A percentile compares a stretch with the other conserved stretches of the same genome.
Conservation (phyloP, 176 grass and related monocot genomes). For the Oryza meyeriana region DNA sequence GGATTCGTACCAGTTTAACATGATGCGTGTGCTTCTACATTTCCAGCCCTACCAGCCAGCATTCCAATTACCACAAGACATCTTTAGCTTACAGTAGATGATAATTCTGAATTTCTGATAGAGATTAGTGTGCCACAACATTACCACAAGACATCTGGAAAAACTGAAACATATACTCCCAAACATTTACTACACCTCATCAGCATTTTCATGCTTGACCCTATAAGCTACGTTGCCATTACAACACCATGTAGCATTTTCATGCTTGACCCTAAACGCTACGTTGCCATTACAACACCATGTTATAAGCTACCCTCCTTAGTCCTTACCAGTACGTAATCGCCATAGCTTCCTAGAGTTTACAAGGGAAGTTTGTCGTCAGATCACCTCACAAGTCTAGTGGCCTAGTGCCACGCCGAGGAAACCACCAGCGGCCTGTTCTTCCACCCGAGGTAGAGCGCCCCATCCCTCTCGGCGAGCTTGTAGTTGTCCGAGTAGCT, state of each 20-base stretch:
- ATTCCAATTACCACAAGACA: not conserved
- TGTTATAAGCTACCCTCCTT: constrained; percentile 36
- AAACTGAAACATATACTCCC: constrained; percentile 34
- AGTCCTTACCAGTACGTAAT: not conserved
- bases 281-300: constrained; percentile 18
- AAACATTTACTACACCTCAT: constrained; percentile 32
- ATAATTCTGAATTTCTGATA: not conserved
- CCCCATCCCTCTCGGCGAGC: constrained; percentile 75
- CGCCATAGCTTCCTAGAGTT: constrained; percentile 8
- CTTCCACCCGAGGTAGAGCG: constrained; percentile 93
- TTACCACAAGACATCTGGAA: not conserved
- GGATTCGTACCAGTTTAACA: not conserved
- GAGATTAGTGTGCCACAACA: not conserved
- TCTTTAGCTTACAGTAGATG: not conserved
- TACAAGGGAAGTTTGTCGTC: not conserved
- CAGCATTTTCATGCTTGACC: not conserved
- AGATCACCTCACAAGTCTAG: constrained; percentile 7
- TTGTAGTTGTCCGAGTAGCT: constrained; percentile 78
- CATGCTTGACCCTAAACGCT: not conserved
- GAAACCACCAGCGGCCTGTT: constrained; percentile 67
- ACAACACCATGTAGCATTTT: constrained; percentile 13
- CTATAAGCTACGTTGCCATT: constrained; percentile 6
- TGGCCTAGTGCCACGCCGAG: constrained; percentile 77
- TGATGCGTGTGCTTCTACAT: not conserved
- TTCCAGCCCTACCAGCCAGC: not conserved